A percentile compares a stretch with the other conserved stretches of the same genome.
phyloP scores from a whole-genome alignment of 208 protist genomes.

The Kentomonas sorsogonicus region DNA sequence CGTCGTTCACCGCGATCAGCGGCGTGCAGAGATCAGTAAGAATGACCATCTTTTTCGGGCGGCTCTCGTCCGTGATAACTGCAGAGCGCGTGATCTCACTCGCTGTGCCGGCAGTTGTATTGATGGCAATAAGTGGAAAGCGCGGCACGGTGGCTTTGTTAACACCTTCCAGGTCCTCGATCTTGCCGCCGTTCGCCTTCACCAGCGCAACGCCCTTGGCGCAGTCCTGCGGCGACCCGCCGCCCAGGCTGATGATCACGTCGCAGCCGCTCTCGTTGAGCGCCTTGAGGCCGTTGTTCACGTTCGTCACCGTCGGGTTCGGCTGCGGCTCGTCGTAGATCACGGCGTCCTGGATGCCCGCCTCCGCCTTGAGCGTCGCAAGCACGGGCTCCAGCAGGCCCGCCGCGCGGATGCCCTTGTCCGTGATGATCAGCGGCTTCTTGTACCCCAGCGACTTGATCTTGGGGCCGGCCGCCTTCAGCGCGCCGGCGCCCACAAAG shows the following conservation, averaged over 20 bases:
- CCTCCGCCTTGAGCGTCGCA: conserved; percentile 44
- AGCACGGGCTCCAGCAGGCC: conserved; percentile 53
- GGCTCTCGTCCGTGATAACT: conserved; percentile 76
- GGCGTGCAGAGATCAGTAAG: conserved; percentile 49
- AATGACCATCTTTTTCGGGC: conserved; percentile 69
- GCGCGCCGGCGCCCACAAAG: conserved; percentile 50
- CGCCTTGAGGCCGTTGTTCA: conserved; percentile 41
- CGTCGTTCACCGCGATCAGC: conserved; percentile 76
- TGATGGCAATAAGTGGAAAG: conserved; percentile 58
- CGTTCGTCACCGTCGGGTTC: conserved; percentile 59
- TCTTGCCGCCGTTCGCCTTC: conserved; percentile 58
- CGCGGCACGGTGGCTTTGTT: conserved; percentile 13
- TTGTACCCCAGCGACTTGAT: conserved; percentile 50
- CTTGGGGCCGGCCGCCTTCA: conserved; percentile 51
- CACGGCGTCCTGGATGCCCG: conserved; percentile 31
- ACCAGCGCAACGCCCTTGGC: conserved; percentile 82
- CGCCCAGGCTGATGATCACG: conserved; percentile 74
- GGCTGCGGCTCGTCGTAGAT: conserved; percentile 61
- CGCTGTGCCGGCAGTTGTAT: conserved; percentile 87
- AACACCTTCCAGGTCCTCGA: conserved; percentile 56
- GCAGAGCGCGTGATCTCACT: conserved; percentile 88
- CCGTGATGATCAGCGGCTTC: conserved; percentile 64
- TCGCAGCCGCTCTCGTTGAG: conserved; percentile 48
- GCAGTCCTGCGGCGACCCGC: conserved; percentile 82
- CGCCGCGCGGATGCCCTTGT: conserved; percentile 48